These are phyloP conservation scores for Neofusicoccum laricinum DNA, from an alignment of 2,329 filamentous ascomycete species.

Conservation along the genomic window DNA sequence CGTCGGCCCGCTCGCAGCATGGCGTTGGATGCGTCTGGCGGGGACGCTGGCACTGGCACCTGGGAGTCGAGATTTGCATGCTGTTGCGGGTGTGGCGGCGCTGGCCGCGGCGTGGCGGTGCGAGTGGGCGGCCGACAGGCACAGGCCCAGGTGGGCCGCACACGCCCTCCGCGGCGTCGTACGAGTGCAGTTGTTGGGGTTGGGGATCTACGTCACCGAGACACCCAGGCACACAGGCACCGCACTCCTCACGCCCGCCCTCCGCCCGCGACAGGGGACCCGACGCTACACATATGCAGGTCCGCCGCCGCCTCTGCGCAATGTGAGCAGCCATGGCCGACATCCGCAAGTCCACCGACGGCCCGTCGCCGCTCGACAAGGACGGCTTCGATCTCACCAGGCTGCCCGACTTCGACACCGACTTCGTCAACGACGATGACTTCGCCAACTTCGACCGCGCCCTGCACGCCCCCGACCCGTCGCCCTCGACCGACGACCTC, in stretches of 20 bases:
- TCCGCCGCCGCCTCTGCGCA: not conserved
- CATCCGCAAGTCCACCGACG: constrained; percentile 45
- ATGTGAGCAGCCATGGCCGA: constrained; percentile 39
- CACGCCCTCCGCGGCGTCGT: not conserved
- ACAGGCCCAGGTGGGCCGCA: not conserved
- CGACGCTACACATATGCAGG: not conserved
- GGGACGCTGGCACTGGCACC: not conserved
- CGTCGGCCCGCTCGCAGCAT: constrained; percentile 1
- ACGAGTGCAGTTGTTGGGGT: not conserved
- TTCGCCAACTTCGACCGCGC: constrained; percentile 77
- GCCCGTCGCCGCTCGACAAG: constrained; percentile 58
- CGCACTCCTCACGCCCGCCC: not conserved
- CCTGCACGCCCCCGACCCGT: constrained; percentile 71
- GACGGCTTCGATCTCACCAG: constrained; percentile 65
- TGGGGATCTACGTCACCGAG: not conserved
- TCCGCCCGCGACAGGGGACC: not conserved
- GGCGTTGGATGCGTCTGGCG: not conserved
- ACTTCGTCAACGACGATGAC: constrained; percentile 73
- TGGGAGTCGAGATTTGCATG: not conserved
- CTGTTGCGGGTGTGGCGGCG: not conserved
- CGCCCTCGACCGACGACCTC: constrained; percentile 60
- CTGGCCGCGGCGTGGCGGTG: not conserved
- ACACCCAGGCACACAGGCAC: not conserved
- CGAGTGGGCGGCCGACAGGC: not conserved
- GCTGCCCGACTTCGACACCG: constrained; percentile 75